A percentile compares a stretch with the other conserved stretches of the same genome.
Conservation (phyloP, 495 filamentous ascomycete genomes). For the Podospora bellae-mahoneyi region DNA sequence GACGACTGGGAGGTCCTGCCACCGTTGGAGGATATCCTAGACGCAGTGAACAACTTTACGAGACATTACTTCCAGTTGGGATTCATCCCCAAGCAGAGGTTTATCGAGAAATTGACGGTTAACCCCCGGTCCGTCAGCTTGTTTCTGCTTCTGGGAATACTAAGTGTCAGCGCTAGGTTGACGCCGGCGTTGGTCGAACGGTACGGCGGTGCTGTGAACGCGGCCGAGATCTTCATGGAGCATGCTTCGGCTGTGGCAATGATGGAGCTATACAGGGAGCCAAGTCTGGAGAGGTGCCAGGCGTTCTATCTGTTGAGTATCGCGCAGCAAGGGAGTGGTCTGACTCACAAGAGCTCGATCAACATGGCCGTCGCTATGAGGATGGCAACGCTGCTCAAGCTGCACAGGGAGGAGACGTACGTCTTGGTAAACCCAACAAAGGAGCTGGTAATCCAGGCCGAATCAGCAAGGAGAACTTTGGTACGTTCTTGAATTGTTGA, state of each 20-base stretch:
- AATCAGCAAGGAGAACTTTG: slow-evolving; percentile 47
- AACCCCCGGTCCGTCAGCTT: slow-evolving; percentile 42
- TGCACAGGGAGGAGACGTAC: slow-evolving; percentile 53
- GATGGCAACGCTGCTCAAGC: slow-evolving; percentile 49
- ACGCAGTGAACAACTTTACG: slow-evolving; percentile 45
- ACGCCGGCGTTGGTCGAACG: slow-evolving; percentile 43
- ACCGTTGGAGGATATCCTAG: slow-evolving; percentile 39
- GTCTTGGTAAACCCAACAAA: slow-evolving; percentile 33
- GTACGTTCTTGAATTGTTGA: slow-evolving; percentile 28
- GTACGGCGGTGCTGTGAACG: slow-evolving; percentile 43
- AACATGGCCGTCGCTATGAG: slow-evolving; percentile 51
- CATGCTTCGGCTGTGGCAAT: slow-evolving; percentile 44
- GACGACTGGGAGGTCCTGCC: slow-evolving; percentile 48
- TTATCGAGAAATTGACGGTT: slow-evolving; percentile 40
- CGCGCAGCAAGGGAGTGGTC: slow-evolving; percentile 49
- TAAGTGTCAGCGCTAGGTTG: slow-evolving; percentile 48
- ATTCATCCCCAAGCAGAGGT: slow-evolving; percentile 51
- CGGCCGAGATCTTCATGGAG: slow-evolving; percentile 49
- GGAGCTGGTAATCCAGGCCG: slow-evolving; percentile 41
- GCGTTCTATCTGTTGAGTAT: slow-evolving; percentile 52
- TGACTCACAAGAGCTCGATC: slow-evolving; percentile 47
- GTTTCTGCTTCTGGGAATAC: slow-evolving; percentile 47
- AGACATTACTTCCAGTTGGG: slow-evolving; percentile 49
- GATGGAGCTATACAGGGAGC: slow-evolving; percentile 46
- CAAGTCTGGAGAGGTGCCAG: slow-evolving; percentile 50